Percentiles rank a stretch among this genome's conserved stretches.
phyloP scores from a whole-genome alignment of 2,329 filamentous ascomycete genomes.

The Fusarium udum region DNA sequence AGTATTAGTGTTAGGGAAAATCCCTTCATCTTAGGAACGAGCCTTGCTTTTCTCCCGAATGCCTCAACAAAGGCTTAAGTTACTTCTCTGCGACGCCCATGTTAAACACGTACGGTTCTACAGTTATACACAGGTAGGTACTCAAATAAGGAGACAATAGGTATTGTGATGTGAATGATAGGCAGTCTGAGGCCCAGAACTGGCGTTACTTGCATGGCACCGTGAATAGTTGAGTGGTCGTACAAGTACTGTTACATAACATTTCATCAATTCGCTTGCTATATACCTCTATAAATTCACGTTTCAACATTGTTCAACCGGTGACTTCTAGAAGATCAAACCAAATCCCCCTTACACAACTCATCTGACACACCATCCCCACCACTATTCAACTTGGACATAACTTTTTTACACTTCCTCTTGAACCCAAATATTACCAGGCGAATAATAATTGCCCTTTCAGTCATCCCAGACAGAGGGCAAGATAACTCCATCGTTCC shows the following conservation, averaged over 20 bases:
- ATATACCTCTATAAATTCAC: constrained; percentile 38
- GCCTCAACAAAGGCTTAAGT: too few species aligned
- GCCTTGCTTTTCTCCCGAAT: neutral
- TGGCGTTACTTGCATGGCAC: neutral
- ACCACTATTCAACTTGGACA: neutral
- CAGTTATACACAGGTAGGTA: neutral
- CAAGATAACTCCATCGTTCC: constrained; percentile 19
- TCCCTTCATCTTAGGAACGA: neutral
- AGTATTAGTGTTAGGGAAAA: neutral
- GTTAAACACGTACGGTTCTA: neutral
- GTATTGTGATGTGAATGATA: neutral
- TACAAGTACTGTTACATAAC: constrained; percentile 8
- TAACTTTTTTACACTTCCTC: constrained; percentile 5
- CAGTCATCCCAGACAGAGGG: constrained; percentile 11
- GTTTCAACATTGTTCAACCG: constrained; percentile 20
- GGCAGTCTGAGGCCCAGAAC: neutral
- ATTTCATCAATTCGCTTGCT: constrained; percentile 34
- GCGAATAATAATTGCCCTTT: constrained; percentile 9
- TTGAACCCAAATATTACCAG: constrained; percentile 16
- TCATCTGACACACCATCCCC: neutral
- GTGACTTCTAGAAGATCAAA: constrained; percentile 22
- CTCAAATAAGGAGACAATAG: neutral
- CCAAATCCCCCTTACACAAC: neutral
- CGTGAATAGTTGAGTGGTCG: too few species aligned
- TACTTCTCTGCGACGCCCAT: neutral